Evolutionary conservation across 768 basidiomycete genomes (phyloP).

Genomic region (Lactarius sanguifluus): DNA sequence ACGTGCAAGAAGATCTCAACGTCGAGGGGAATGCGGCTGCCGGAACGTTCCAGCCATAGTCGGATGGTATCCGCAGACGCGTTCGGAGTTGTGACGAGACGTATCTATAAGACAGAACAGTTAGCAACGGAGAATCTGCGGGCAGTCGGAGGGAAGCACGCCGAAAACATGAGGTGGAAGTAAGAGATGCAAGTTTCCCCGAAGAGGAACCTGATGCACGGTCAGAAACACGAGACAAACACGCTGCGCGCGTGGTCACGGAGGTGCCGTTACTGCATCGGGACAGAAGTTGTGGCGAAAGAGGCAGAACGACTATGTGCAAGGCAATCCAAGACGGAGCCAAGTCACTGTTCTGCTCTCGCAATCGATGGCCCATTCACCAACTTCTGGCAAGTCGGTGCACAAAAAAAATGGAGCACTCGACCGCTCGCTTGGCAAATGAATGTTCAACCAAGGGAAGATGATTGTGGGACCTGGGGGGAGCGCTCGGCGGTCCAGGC

Average conservation of each 20-base stretch:
- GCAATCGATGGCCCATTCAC: slow-evolving; percentile 15
- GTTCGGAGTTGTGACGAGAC: slow-evolving; percentile 65
- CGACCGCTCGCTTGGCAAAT: slow-evolving; percentile 16
- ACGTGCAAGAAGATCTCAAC: slow-evolving; percentile 77
- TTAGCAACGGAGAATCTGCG: slow-evolving; percentile 28
- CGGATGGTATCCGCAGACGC: slow-evolving; percentile 77
- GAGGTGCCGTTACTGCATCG: slow-evolving; percentile 24
- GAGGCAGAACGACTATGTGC: slow-evolving; percentile 12
- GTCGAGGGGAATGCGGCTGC: slow-evolving; percentile 66
- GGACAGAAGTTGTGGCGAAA: slow-evolving; percentile 23
- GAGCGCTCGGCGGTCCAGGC: slow-evolving; percentile 7
- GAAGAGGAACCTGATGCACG: slow-evolving; percentile 13
- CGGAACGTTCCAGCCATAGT: slow-evolving; percentile 81
- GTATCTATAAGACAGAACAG: slow-evolving; percentile 49
- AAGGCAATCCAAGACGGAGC: slow-evolving; percentile 9
- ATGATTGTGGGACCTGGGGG: slow-evolving; percentile 11
- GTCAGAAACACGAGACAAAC: slow-evolving; percentile 23
- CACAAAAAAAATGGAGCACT: slow-evolving; percentile 15
- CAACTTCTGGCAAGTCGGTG: slow-evolving; percentile 23
- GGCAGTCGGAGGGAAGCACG: slow-evolving; percentile 22
- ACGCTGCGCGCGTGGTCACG: slow-evolving; percentile 12
- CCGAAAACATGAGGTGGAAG: slow-evolving; percentile 28
- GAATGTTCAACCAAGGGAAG: slow-evolving; percentile 1
- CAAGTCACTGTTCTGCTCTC: slow-evolving; percentile 17
- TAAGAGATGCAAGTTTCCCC: slow-evolving; percentile 18